Percentiles rank a stretch among this genome's conserved stretches.
phyloP scores from a whole-genome alignment of 2,329 filamentous ascomycete genomes.

The Aspergillus sergii region DNA sequence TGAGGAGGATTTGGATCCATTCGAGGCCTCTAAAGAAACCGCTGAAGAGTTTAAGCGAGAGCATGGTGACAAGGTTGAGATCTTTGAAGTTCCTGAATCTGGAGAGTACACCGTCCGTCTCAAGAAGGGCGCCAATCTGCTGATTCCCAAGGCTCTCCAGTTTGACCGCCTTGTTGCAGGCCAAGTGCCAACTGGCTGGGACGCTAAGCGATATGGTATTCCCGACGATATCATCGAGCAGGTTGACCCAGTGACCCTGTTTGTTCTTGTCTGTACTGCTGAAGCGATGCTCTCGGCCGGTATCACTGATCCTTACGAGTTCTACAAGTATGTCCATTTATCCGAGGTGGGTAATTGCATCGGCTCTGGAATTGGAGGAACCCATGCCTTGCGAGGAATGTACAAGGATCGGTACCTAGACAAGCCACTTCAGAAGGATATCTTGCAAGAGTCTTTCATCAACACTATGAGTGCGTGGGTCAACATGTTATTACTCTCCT shows the following conservation, averaged over 20 bases:
- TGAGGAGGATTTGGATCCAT: constrained; percentile 93
- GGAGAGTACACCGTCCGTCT: constrained; percentile 93
- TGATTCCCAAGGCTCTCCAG: constrained; percentile 94
- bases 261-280: constrained; percentile 88
- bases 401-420: constrained; percentile 97
- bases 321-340: constrained; percentile 99
- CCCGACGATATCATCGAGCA: constrained; percentile 97
- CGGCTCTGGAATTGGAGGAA: constrained; percentile 97
- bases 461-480: constrained; percentile 99
- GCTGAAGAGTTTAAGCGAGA: constrained; percentile 96
- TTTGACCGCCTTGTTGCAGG: constrained; percentile 98
- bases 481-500: constrained; percentile 97
- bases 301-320: constrained; percentile 98
- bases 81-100: constrained; percentile 91
- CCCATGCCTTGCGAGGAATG: constrained; percentile 90
- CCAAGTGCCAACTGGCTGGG: constrained; percentile 96
- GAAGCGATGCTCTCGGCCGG: constrained; percentile 89
- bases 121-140: constrained; percentile 91
- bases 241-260: constrained; percentile 94
- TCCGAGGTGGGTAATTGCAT: constrained; percentile 98
- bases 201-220: constrained; percentile 92
- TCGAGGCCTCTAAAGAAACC: constrained; percentile 95
- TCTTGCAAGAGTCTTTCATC: constrained; percentile 99
- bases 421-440: constrained; percentile 97
- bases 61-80: constrained; percentile 96